Base-by-base conservation (phyloP, 257 asterid species). In the Misopates orontium region DNA sequence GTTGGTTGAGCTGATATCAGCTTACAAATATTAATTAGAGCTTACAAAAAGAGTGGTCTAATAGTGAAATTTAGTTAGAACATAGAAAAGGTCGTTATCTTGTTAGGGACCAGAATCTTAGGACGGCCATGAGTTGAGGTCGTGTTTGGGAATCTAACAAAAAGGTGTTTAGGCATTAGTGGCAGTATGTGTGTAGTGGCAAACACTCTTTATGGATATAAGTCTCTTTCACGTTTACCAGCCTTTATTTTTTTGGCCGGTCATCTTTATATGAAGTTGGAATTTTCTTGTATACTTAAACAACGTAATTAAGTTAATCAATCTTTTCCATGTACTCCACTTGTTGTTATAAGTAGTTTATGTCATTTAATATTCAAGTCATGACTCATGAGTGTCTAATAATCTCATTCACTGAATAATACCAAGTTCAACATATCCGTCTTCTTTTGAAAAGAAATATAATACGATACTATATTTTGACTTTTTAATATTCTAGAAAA, bases 81-180 rank as follows among this genome's bases (percentile, higher is more conserved):
- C 48, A 64, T 0, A 54, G 61, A 53, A 56, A 64, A 62, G 69
- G 89, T 77, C 84, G 53, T 76, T 77, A 73, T 83, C 87, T 66
- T 68, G 62, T 68, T 73, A 67, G 84, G 93, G 90, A 70, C 86
- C 87, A 77, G 87, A 84, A 84, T 85, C 89, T 75, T 75, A 71
- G 87, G 94, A 73, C 90, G 91, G 96, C 87, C 75, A 60, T 73
- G 78, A 82, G 64, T 82, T 78, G 78, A 60, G 82, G 82, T 56
- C n/a, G 61, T 64, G 83, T 72, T 82, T 83, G 86, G 86, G 78
- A 77, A 69, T 75, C 79, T 54, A 72, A 71, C 66, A 56, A 59
- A 80, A 84, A 80, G 78, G 67, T 78, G 80, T 78, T 77, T 75
- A 82, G 73, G 57, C 75, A 66, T 68, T 71, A 60, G 81, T 79